phyloP scores from a whole-genome alignment of 2,329 filamentous ascomycete genomes.

The Alternaria atra region DNA sequence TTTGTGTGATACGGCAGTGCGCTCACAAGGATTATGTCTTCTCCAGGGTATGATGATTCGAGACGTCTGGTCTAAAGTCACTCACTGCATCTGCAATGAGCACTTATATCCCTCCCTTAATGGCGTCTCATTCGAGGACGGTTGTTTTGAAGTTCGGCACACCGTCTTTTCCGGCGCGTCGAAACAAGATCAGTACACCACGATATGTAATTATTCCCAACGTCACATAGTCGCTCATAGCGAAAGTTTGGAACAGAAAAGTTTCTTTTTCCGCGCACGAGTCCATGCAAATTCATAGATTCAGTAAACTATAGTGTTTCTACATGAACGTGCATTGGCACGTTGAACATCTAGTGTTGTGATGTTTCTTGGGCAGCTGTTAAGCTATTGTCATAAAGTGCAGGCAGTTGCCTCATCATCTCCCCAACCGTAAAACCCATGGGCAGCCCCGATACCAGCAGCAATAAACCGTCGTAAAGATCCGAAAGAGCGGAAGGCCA shows the following conservation, averaged over 20 bases:
- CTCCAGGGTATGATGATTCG: too few relatives aligned
- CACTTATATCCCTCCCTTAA: too few relatives aligned
- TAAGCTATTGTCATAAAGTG: neutral
- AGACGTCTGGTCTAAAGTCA: too few relatives aligned
- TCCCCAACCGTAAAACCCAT: neutral
- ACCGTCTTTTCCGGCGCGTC: neutral
- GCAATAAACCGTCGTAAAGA: constrained; percentile 24
- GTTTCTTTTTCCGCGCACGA: constrained; percentile 31
- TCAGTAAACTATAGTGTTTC: constrained; percentile 14
- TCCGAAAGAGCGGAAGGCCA: constrained; percentile 4
- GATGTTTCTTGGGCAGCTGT: constrained; percentile 4
- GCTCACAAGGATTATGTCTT: too few relatives aligned
- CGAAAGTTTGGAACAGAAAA: neutral
- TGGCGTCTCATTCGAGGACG: constrained; percentile 3
- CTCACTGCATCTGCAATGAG: neutral
- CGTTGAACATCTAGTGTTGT: constrained; percentile 16
- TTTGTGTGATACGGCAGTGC: too few relatives aligned
- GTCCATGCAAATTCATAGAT: constrained; percentile 34
- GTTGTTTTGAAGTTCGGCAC: constrained; percentile 5
- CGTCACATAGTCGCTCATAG: neutral
- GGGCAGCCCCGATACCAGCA: constrained; percentile 27
- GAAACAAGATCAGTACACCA: neutral
- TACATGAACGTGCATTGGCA: constrained; percentile 35
- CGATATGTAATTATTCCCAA: neutral
- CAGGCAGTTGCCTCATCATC: constrained; percentile 2